Conservation (phyloP, 306 rosid species). For the Cucurbita ficifolia region DNA sequence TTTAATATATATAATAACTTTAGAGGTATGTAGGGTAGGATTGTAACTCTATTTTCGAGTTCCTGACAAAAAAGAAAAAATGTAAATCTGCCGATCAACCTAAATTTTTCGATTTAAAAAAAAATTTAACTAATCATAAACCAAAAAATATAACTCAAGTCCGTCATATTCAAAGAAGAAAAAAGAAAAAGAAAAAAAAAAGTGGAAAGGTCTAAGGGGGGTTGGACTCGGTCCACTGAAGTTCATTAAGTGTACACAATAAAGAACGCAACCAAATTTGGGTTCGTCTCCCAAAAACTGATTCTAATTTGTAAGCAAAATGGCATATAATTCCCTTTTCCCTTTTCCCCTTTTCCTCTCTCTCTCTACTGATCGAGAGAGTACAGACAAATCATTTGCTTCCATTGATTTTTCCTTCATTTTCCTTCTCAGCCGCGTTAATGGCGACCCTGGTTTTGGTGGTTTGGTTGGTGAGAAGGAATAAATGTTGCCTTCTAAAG, state of each 20-base stretch:
- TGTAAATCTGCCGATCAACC: no score
- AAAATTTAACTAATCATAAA: no score
- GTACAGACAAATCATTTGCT: background rate
- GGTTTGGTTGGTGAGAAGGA: conserved; percentile 49
- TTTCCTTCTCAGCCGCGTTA: conserved; percentile 7
- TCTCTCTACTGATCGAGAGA: background rate
- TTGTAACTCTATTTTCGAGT: no score
- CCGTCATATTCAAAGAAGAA: no score
- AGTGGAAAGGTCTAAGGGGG: background rate
- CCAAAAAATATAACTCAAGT: no score
- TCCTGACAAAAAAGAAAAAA: no score
- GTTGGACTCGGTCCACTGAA: background rate
- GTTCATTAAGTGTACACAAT: background rate
- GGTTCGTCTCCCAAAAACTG: background rate
- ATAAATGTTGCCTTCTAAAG: conserved; percentile 43
- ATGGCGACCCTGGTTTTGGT: conserved; percentile 23
- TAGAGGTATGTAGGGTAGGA: no score
- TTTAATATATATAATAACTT: no score
- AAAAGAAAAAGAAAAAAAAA: no score
- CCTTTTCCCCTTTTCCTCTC: background rate
- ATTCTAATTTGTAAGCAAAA: background rate
- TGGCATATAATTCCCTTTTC: background rate
- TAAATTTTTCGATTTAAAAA: no score
- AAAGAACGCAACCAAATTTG: background rate
- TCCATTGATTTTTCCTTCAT: background rate